Conservation (phyloP, 2,329 filamentous ascomycete genomes). For the Myriosclerotinia curreyana region DNA sequence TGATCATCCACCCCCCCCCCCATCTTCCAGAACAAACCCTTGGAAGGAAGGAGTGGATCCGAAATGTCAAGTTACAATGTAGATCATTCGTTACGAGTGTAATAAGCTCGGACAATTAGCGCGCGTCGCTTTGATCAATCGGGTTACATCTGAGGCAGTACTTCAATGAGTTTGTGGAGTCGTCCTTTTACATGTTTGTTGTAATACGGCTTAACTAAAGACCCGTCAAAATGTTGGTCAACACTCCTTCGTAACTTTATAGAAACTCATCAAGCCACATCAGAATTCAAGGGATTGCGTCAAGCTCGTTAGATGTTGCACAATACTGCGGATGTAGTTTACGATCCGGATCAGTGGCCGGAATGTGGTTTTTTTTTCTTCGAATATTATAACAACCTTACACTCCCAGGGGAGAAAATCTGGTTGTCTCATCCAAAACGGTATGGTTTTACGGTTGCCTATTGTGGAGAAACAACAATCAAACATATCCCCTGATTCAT, state of each 20-base stretch:
- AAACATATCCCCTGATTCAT: background rate
- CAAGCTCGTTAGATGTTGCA: background rate
- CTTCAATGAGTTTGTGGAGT: background rate
- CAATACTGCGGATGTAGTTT: background rate
- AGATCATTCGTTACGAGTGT: conserved; percentile 10
- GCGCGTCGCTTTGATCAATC: background rate
- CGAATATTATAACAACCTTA: too few relatives aligned
- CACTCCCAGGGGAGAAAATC: background rate
- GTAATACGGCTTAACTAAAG: background rate
- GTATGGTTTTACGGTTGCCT: conserved; percentile 4
- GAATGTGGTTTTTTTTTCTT: background rate
- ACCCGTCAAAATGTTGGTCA: background rate
- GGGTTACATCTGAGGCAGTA: conserved; percentile 7
- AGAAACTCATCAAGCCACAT: background rate
- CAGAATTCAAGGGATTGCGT: background rate
- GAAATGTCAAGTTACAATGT: background rate
- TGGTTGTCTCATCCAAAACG: background rate
- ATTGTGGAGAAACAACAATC: conserved; percentile 7
- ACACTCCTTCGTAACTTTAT: background rate
- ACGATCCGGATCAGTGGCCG: background rate
- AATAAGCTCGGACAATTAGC: conserved; percentile 14
- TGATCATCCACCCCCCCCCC: background rate
- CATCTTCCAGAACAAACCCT: conserved; percentile 18
- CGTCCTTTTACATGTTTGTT: background rate
- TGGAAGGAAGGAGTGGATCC: conserved; percentile 11